Conservation (phyloP, 306 rosid species). For the Cyclanthera cordifolia region DNA sequence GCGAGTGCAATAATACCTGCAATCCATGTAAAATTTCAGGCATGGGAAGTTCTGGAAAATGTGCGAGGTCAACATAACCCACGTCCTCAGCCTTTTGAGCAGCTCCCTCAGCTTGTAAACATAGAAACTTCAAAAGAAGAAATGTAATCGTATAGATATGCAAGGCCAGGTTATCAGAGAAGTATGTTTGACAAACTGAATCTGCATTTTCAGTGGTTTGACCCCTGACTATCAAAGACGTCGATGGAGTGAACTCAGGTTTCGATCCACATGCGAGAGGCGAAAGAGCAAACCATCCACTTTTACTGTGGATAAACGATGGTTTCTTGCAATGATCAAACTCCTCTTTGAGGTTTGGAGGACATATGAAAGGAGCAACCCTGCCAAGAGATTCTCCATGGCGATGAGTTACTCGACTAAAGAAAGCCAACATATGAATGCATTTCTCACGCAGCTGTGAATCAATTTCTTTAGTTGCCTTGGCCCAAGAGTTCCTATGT, state of each 20-base stretch:
- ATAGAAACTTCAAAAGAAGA: constrained; percentile 69
- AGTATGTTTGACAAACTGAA: constrained; percentile 38
- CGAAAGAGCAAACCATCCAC: constrained; percentile 85
- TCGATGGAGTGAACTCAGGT: constrained; percentile 37
- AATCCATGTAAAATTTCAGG: constrained; percentile 90
- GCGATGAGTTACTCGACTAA: constrained; percentile 67
- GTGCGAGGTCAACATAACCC: constrained; percentile 81
- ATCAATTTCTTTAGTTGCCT: constrained; percentile 59
- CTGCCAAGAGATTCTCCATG: constrained; percentile 40
- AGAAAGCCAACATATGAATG: constrained; percentile 83
- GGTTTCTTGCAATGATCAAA: constrained; percentile 52
- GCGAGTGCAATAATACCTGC: constrained; percentile 37
- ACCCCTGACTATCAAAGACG: constrained; percentile 27
- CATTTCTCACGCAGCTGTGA: constrained; percentile 73
- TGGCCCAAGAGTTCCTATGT: constrained; percentile 73
- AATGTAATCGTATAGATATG: constrained; percentile 61
- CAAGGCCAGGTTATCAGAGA: constrained; percentile 63
- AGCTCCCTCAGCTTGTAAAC: constrained; percentile 91
- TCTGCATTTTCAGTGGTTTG: constrained; percentile 33
- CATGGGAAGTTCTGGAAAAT: constrained; percentile 95
- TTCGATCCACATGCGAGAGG: constrained; percentile 55
- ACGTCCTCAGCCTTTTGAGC: constrained; percentile 83
- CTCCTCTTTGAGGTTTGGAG: constrained; percentile 73
- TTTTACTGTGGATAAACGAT: constrained; percentile 50
- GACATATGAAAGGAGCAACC: constrained; percentile 52